Evolutionary conservation across 139 green algal genomes (phyloP), one percentile per base, ranked within the genome.

Genomic region (Chlamydomonas incerta): DNA sequence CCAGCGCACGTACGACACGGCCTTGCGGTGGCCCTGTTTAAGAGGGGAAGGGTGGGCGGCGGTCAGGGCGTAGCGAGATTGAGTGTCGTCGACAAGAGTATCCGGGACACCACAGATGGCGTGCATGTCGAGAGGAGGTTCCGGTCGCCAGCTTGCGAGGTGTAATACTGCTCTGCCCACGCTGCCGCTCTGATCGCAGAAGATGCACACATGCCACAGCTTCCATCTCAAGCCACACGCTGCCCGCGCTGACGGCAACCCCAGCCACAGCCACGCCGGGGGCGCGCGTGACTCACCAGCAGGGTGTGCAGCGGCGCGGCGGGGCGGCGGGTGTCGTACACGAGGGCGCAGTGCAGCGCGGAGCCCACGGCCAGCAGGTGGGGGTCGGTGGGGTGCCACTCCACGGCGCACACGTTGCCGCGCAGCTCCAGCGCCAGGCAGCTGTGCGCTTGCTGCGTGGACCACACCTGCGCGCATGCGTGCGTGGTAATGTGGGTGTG

Each of bases 1-100:
- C 82, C 94, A 98, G 62, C 95, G 94, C 55, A 99, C 96, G 83
- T 98, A 99, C 28, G 95, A 97, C 41, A 99, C 97, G 0, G 97
- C 95, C 85, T 88, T 89, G 21, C 74, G 68, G 82, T 94, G 91
- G 37, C 88, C 90, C 66, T 88, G 75, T 5, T 75, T 13, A 69
- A 74, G 18, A 80, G 41, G 6, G 8, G 41, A n/a, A n/a, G n/a
- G n/a, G n/a, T n/a, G n/a, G n/a, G n/a, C n/a, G n/a, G n/a, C n/a
- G n/a, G n/a, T n/a, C n/a, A n/a, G n/a, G n/a, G n/a, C n/a, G n/a
- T n/a, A n/a, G n/a, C n/a, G n/a, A n/a, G n/a, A n/a, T n/a, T n/a
- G n/a, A n/a, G n/a, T n/a, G n/a, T n/a, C n/a, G n/a, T n/a, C n/a
- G n/a, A n/a, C n/a, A n/a, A n/a, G n/a, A n/a, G n/a, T n/a, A n/a